Percentiles rank a stretch among this genome's conserved stretches.
Evolutionary conservation across 1,284 basidiomycete species (phyloP).

Genomic region (Pseudozyma sp.): DNA sequence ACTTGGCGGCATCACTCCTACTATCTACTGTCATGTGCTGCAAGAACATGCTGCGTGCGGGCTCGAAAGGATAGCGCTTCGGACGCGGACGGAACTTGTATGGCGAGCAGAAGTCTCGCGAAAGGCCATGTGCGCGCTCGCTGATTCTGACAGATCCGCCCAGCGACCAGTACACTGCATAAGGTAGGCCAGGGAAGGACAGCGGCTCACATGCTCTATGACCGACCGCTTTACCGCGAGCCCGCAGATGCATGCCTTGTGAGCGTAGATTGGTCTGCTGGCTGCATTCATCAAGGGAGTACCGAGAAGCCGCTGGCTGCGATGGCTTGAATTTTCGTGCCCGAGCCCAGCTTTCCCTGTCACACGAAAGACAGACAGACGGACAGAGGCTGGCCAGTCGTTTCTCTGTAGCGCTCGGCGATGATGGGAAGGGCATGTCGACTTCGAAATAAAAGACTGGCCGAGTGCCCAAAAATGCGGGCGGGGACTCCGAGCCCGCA

Average conservation of each 20-base stretch:
- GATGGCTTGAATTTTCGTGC: not conserved
- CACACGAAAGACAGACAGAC: no score
- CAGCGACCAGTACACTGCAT: not conserved
- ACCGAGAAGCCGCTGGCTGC: not conserved
- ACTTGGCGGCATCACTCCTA: no score
- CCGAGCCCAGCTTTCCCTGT: not conserved
- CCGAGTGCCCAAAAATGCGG: slow-evolving; percentile 1
- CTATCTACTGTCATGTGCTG: no score
- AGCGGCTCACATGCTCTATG: no score
- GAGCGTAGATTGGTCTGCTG: slow-evolving; percentile 5
- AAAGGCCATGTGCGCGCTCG: no score
- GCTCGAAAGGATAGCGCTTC: no score
- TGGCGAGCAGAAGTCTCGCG: no score
- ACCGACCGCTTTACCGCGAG: no score
- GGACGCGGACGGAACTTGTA: no score
- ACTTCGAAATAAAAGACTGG: not conserved
- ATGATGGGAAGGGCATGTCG: slow-evolving; percentile 3
- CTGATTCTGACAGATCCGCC: not conserved
- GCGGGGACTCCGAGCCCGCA: slow-evolving; percentile 16
- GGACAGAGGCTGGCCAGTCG: no score
- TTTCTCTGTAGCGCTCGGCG: slow-evolving; percentile 7
- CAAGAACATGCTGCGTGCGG: no score
- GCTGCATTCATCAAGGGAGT: slow-evolving; percentile 15
- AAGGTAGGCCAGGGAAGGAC: no score
- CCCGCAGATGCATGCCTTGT: not conserved